Evolutionary conservation across 2,329 filamentous ascomycete genomes (phyloP).

Genomic region (Tolypocladium guangdongense): DNA sequence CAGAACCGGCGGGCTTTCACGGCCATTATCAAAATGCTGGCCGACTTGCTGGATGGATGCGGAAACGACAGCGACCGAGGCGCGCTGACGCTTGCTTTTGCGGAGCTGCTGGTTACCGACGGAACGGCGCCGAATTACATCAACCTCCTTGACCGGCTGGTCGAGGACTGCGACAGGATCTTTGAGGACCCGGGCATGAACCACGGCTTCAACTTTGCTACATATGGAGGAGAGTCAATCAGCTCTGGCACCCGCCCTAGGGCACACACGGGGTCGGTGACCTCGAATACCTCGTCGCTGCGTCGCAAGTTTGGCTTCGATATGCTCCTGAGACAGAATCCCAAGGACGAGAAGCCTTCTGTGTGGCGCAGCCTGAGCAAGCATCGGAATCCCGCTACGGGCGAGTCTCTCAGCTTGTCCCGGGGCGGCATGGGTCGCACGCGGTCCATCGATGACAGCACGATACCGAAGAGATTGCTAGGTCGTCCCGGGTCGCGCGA

Average conservation of each 20-base stretch:
- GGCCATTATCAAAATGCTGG: conserved; percentile 72
- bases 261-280: conserved; percentile 61
- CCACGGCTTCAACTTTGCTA: conserved; percentile 26
- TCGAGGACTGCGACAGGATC: conserved; percentile 82
- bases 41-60: conserved; percentile 79
- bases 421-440: conserved; percentile 58
- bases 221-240: conserved; percentile 45
- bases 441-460: conserved; percentile 63
- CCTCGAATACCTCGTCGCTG: conserved; percentile 78
- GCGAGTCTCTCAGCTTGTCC: conserved; percentile 52
- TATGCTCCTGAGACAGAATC: conserved; percentile 64
- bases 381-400: conserved; percentile 50
- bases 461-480: conserved; percentile 26
- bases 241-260: conserved; percentile 46
- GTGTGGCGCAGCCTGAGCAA: conserved; percentile 88
- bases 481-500: conserved; percentile 47
- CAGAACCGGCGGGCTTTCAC: conserved; percentile 70
- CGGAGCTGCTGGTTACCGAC: conserved; percentile 71
- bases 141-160: conserved; percentile 75
- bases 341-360: conserved; percentile 65
- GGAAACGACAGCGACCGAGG: conserved; percentile 86
- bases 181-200: conserved; percentile 53
- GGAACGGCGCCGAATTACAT: conserved; percentile 74
- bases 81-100: conserved; percentile 77
- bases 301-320: conserved; percentile 77